phyloP scores from a whole-genome alignment of 768 basidiomycete species.

The Phylloporus sp. region DNA sequence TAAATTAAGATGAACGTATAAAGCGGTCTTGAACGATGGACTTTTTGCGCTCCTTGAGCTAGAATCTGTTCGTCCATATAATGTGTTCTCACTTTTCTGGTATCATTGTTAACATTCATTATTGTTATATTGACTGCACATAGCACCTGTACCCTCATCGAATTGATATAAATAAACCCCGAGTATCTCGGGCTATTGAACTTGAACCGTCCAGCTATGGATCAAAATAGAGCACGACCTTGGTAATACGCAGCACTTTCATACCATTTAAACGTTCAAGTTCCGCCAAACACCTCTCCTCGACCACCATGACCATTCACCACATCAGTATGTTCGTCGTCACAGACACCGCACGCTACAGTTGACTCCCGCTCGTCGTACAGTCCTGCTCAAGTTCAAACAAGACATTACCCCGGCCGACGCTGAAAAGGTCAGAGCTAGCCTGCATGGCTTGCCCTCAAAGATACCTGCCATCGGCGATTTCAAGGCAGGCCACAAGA shows the following conservation, averaged over 20 bases:
- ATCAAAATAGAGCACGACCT: no score
- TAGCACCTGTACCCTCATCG: no score
- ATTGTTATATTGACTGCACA: neutral
- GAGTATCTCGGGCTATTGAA: neutral
- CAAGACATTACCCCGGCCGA: constrained; percentile 8
- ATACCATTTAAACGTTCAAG: neutral
- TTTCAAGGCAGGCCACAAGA: constrained; percentile 9
- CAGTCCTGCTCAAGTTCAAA: constrained; percentile 25
- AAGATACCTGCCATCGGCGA: constrained; percentile 18
- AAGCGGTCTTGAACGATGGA: neutral
- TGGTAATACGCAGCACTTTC: neutral
- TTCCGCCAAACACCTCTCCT: no score
- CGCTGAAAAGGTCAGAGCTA: neutral
- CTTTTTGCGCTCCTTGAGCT: neutral
- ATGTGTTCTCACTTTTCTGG: constrained; percentile 1
- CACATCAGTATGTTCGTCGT: constrained; percentile 20
- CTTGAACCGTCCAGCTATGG: no score
- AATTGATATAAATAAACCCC: neutral
- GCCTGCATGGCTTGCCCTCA: constrained; percentile 8
- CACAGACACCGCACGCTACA: neutral
- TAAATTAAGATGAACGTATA: constrained; percentile 17
- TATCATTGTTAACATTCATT: constrained; percentile 1
- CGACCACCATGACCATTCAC: constrained; percentile 15
- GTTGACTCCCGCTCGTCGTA: neutral
- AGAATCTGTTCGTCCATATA: constrained; percentile 1